Evolutionary conservation across 495 filamentous ascomycete species (phyloP).

Genomic region (Hyaloscypha hepaticicola): DNA sequence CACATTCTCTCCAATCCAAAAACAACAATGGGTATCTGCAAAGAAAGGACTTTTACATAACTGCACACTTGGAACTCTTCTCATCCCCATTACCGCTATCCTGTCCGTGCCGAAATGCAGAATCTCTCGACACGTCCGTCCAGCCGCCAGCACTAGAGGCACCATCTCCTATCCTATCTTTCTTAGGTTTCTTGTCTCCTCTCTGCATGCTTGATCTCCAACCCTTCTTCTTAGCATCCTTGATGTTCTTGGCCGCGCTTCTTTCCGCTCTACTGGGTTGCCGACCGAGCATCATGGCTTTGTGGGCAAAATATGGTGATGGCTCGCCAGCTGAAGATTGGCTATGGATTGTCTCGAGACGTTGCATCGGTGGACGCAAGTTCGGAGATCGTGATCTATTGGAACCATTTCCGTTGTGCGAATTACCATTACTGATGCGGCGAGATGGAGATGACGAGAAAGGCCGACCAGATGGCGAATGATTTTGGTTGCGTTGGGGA

Average conservation of each 20-base stretch:
- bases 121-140: constrained; percentile 42
- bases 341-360: constrained; percentile 51
- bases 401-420: constrained; percentile 35
- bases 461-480: constrained; percentile 50
- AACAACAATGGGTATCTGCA: constrained; percentile 1
- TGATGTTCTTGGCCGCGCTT: constrained; percentile 54
- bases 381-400: constrained; percentile 36
- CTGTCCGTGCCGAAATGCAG: not conserved
- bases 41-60: constrained; percentile 16
- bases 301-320: constrained; percentile 20
- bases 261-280: constrained; percentile 51
- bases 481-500: constrained; percentile 34
- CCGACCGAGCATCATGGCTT: constrained; percentile 33
- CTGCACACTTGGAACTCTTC: not conserved
- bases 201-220: constrained; percentile 48
- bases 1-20: not conserved
- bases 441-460: constrained; percentile 41
- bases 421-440: constrained; percentile 38
- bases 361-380: constrained; percentile 45
- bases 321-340: constrained; percentile 31
- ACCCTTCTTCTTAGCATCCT: constrained; percentile 52
- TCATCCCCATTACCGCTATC: not conserved
- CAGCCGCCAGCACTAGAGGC: constrained; percentile 42
- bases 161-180: constrained; percentile 40
- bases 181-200: constrained; percentile 31